These are phyloP conservation scores for Rhizopogon parksii DNA, from an alignment of 1,284 basidiomycete genomes.

Conservation along the genomic window DNA sequence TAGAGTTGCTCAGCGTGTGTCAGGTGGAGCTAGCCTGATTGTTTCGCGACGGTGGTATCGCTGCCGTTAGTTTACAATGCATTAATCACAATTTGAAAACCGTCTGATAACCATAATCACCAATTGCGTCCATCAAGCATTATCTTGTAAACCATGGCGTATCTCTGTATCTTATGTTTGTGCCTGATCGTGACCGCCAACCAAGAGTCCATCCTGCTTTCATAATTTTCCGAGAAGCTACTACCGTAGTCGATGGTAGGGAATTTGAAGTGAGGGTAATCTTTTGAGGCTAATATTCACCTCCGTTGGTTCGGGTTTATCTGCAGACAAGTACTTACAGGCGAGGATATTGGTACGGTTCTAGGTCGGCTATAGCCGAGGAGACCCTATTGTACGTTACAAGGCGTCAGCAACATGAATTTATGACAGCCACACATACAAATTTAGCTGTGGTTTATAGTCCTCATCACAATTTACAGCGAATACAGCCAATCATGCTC, in stretches of 20 bases:
- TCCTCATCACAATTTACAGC: slow-evolving; percentile 1
- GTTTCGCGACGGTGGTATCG: background rate
- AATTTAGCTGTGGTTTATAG: slow-evolving; percentile 1
- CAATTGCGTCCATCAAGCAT: background rate
- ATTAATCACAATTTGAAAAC: background rate
- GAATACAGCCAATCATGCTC: background rate
- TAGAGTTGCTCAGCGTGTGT: slow-evolving; percentile 17
- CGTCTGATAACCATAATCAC: background rate
- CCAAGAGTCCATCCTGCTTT: background rate
- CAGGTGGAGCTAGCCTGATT: slow-evolving; percentile 25
- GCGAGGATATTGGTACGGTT: too few relatives aligned
- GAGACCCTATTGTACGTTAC: slow-evolving; percentile 1
- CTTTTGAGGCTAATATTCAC: background rate
- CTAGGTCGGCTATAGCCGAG: background rate
- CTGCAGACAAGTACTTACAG: background rate
- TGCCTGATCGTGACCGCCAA: background rate
- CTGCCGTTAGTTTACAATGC: slow-evolving; percentile 5
- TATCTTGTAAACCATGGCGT: too few relatives aligned
- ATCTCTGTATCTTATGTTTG: too few relatives aligned
- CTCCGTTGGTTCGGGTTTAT: background rate
- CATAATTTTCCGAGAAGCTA: background rate
- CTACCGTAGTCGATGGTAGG: background rate
- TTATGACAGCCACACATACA: background rate
- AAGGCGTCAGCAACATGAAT: background rate
- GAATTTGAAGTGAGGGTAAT: background rate